phyloP scores from a whole-genome alignment of 352 stramenopile species.

The Aphanomyces stellatus region DNA sequence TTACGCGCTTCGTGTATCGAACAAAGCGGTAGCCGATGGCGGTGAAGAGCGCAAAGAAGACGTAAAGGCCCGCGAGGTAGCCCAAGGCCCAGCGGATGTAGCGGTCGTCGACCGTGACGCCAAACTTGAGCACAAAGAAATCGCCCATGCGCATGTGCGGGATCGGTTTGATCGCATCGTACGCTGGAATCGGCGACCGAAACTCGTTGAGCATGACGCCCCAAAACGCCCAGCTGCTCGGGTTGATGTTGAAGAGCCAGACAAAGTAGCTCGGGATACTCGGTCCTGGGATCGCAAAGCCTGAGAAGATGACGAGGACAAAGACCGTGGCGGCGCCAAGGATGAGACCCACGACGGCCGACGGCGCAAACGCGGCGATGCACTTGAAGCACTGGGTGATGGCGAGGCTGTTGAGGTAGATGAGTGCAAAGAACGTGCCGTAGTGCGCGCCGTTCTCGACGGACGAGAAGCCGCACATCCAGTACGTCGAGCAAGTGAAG shows the following conservation, averaged over 20 bases:
- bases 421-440: constrained; percentile 3
- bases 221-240: constrained; percentile 17
- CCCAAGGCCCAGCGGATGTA: not conserved
- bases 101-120: not conserved
- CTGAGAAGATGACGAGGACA: constrained; percentile 16
- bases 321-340: not conserved
- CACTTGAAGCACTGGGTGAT: constrained; percentile 10
- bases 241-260: constrained; percentile 19
- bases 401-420: constrained; percentile 11
- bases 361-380: constrained; percentile 2
- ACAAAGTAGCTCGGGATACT: constrained; percentile 15
- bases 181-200: not conserved
- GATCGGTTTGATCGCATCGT: not conserved
- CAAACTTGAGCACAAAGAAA: constrained; percentile 7
- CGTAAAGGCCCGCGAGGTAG: not conserved
- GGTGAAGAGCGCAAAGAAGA: constrained; percentile 11
- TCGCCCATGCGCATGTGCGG: constrained; percentile 8
- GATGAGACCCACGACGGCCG: constrained; percentile 3
- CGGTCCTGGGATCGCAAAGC: constrained; percentile 11
- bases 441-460: not conserved
- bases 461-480: constrained; percentile 15
- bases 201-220: constrained; percentile 18
- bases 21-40: constrained; percentile 17
- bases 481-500: constrained; percentile 17
- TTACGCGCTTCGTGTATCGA: constrained; percentile 3